Base-by-base conservation (phyloP, 2,329 filamentous ascomycete species). In the Pseudogymnoascus verrucosus region DNA sequence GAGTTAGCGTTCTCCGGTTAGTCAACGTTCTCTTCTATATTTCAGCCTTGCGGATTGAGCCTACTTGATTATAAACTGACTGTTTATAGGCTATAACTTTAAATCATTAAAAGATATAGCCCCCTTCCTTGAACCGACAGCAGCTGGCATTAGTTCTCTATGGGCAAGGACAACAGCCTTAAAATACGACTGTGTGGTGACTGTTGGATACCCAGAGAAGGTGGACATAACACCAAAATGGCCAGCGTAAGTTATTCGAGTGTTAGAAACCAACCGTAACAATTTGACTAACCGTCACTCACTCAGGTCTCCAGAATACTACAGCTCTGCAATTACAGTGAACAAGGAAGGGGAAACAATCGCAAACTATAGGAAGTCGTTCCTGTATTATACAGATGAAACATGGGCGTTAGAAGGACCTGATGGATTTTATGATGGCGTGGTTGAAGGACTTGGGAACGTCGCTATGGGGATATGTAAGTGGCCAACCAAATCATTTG, bases 1-100 rank as follows among this genome's bases (percentile, higher is more conserved):
- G 90, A 93, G 72, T 77, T 93, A 73, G 88, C 90, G 1, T 91
- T 93, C 71, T 82, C 85, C 64, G 88, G 88, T 89, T 75, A 68
- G 66, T 51, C 39, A 67, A 67, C 40, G 19, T 14, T n/a, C 11
- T 23, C 21, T 26, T 26, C 26, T 14, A 14, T 14, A 7, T 7
- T 28, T 26, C 21, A 10, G 44, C 44, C 21, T 51, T n/a, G 21
- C 12, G 23, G 23, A 21, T 12, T 14, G 19, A 42, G 10, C 6
- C 44, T 14, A n/a, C 26, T 51, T 51, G 12, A 51, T 26, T 28
- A 51, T 26, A 28, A n/a, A 51, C 44, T 51, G 7, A 51, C 44
- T n/a, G 23, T 21, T 47, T 26, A n/a, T 28, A 71, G 70, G 90
- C 31, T 95, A 93, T 77, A 92, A 92, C 72, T 93, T 93, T 77